Conservation (phyloP, 306 rosid genomes). For the Cucurbita moschata region DNA sequence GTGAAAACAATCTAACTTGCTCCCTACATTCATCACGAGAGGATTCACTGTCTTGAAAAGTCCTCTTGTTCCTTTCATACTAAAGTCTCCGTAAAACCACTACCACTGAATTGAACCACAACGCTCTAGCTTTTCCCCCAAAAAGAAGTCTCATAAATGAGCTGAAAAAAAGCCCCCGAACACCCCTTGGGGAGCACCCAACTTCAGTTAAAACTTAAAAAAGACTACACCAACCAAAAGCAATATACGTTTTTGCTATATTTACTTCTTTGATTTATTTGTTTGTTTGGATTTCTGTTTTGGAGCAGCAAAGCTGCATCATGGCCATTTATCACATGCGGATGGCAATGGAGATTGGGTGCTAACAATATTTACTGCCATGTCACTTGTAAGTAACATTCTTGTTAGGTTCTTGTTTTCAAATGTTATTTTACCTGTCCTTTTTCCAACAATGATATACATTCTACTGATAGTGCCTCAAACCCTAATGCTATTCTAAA, state of each 20-base stretch:
- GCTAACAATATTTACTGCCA: conserved; percentile 66
- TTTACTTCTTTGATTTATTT: not conserved
- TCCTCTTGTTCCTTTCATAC: not conserved
- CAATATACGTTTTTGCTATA: not conserved
- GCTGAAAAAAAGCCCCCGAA: not conserved
- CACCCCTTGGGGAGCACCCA: not conserved
- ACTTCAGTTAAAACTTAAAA: not conserved
- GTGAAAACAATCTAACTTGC: not conserved
- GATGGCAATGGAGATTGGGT: conserved; percentile 99
- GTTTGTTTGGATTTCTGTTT: not conserved
- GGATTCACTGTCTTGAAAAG: not conserved
- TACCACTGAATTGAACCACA: not conserved
- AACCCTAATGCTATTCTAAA: not conserved
- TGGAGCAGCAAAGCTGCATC: conserved; percentile 80
- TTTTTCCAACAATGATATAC: not conserved
- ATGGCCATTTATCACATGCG: conserved; percentile 75
- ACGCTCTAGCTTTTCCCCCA: not conserved
- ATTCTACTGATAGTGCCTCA: not conserved
- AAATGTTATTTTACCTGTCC: not conserved
- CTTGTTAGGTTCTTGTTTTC: not conserved
- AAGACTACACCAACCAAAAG: not conserved
- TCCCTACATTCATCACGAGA: not conserved
- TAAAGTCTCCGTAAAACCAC: not conserved
- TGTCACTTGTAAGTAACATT: conserved; percentile 63
- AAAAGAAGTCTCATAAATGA: not conserved